phyloP scores from a whole-genome alignment of 2,329 filamentous ascomycete genomes.

The Raffaelea arxii region DNA sequence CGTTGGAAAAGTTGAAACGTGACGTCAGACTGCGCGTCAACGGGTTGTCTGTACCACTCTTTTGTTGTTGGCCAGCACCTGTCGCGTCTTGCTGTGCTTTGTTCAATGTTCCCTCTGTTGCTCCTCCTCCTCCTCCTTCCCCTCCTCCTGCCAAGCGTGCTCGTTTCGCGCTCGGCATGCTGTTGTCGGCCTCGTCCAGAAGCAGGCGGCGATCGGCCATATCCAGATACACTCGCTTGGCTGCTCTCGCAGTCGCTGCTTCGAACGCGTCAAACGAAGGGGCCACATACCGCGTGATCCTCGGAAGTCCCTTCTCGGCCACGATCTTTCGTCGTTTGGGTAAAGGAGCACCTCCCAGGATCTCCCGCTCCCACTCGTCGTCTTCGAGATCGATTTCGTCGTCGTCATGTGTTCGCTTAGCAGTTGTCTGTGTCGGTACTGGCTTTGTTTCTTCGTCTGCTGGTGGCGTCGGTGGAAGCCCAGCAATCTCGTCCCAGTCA shows the following conservation, averaged over 20 bases:
- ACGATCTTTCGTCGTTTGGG: conserved; percentile 55
- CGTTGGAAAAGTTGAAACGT: conserved; percentile 93
- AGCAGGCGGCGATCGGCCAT: conserved; percentile 82
- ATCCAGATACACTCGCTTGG: conserved; percentile 74
- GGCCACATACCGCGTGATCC: conserved; percentile 49
- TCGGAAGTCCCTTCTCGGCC: conserved; percentile 41
- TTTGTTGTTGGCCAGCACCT: conserved; percentile 27
- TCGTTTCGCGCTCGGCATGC: conserved; percentile 52
- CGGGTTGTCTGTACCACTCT: conserved; percentile 58
- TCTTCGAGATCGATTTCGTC: conserved; percentile 33
- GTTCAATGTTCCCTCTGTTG: too few species aligned
- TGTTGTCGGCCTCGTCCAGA: conserved; percentile 66
- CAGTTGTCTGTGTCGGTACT: conserved; percentile 12
- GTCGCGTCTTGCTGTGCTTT: too few species aligned
- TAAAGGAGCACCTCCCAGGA: conserved; percentile 32
- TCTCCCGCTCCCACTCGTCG: conserved; percentile 55
- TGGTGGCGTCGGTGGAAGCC: conserved; percentile 26
- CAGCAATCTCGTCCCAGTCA: conserved; percentile 66
- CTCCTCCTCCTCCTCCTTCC: not conserved
- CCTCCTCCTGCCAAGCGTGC: conserved; percentile 40
- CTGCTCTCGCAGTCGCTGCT: conserved; percentile 58
- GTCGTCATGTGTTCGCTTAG: conserved; percentile 27
- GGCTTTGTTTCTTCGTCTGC: too few species aligned
- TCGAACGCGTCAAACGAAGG: conserved; percentile 77
- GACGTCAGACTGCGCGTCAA: conserved; percentile 64